These are phyloP conservation scores for Microdochium nivale DNA, from an alignment of 2,329 filamentous ascomycete genomes.

Conservation along the genomic window DNA sequence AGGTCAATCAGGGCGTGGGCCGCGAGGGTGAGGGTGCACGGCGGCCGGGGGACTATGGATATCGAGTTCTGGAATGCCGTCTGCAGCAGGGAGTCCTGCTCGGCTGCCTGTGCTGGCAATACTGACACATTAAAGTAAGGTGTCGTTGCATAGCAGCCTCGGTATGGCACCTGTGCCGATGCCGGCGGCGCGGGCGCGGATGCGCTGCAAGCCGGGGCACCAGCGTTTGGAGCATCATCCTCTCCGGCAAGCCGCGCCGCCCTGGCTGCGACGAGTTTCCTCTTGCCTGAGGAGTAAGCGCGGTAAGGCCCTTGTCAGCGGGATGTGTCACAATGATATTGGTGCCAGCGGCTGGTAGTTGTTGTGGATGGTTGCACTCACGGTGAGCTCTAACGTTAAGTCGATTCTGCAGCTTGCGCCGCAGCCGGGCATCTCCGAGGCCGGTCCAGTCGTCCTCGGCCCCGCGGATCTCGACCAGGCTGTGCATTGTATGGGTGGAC, in stretches of 20 bases:
- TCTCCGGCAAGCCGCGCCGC: neutral
- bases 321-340: no score
- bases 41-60: neutral
- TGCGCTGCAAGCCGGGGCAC: neutral
- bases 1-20: neutral
- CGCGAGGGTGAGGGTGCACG: neutral
- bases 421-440: conserved; percentile 9
- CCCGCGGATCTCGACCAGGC: neutral
- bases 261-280: neutral
- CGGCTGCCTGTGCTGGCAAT: neutral
- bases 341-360: no score
- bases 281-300: neutral
- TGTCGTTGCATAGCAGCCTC: no score
- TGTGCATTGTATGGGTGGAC: neutral
- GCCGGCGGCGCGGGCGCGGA: neutral
- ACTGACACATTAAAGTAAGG: no score
- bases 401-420: conserved; percentile 11
- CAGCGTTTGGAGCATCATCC: neutral
- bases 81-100: neutral
- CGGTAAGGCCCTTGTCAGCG: neutral
- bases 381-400: conserved; percentile 12
- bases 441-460: conserved; percentile 12
- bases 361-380: conserved; percentile 5
- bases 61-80: neutral
- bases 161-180: no score